A percentile compares a stretch with the other conserved stretches of the same genome.
Conservation (phyloP, 768 basidiomycete genomes). For the Macrolepiota dolichaula region DNA sequence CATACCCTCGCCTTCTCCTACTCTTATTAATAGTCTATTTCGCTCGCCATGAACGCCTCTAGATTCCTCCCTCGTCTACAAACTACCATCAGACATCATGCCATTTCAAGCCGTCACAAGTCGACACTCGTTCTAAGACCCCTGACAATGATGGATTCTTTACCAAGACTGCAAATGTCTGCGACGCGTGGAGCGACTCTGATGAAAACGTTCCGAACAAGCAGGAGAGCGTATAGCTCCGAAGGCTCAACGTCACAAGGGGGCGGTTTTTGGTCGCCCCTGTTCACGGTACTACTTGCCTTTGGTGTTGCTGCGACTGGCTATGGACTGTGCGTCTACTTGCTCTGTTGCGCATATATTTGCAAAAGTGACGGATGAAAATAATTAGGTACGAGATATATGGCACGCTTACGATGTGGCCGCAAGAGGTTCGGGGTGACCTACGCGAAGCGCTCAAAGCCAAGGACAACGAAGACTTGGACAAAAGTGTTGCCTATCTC, state of each 20-base stretch:
- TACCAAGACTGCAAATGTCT: neutral
- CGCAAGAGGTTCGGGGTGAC: slow-evolving; percentile 56
- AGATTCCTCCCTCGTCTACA: neutral
- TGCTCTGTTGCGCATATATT: neutral
- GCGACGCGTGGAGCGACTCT: neutral
- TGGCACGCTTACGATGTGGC: slow-evolving; percentile 61
- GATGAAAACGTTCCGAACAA: neutral
- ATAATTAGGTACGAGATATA: slow-evolving; percentile 37
- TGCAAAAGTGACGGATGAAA: neutral
- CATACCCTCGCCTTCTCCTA: neutral
- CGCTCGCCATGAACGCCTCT: neutral
- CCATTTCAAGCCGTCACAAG: neutral
- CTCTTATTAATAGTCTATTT: neutral
- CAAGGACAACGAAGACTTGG: slow-evolving; percentile 52
- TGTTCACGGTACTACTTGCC: slow-evolving; percentile 26
- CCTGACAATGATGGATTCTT: neutral
- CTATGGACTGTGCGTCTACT: slow-evolving; percentile 31
- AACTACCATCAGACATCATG: neutral
- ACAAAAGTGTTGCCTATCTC: slow-evolving; percentile 49
- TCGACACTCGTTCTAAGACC: neutral
- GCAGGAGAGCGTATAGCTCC: slow-evolving; percentile 6
- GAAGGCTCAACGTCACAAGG: neutral
- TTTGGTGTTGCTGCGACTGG: slow-evolving; percentile 27
- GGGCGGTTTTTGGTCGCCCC: slow-evolving; percentile 17
- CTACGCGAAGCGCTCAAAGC: slow-evolving; percentile 64